Evolutionary conservation across 75 land plant genomes (phyloP).

Genomic region (Picea glauca): DNA sequence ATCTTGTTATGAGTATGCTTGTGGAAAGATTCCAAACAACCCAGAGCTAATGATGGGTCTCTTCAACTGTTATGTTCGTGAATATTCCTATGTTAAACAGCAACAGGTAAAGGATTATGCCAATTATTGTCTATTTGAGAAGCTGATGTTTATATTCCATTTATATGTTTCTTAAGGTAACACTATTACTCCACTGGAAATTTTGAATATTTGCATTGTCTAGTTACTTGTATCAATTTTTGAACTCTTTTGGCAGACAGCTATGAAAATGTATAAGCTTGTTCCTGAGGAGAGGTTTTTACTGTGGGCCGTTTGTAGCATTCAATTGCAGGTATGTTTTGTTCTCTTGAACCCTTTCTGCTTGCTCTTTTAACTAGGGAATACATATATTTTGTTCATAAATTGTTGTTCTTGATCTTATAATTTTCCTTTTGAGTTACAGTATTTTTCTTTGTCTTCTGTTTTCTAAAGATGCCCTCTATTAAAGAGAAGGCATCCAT

Average conservation of each 20-base stretch:
- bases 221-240: constrained; percentile 1
- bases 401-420: background rate
- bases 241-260: constrained; percentile 54
- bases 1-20: constrained; percentile 86
- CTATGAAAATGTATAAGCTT: constrained; percentile 93
- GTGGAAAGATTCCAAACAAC: constrained; percentile 68
- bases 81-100: constrained; percentile 90
- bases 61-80: constrained; percentile 91
- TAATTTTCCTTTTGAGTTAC: background rate
- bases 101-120: constrained; percentile 73
- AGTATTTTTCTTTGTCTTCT: background rate
- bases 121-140: background rate
- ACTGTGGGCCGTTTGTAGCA: constrained; percentile 98
- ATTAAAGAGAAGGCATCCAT: background rate
- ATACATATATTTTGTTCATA: background rate
- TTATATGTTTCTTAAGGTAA: background rate
- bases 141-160: background rate
- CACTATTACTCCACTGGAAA: background rate
- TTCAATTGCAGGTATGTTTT: constrained; percentile 76
- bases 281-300: constrained; percentile 82
- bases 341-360: constrained; percentile 5
- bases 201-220: background rate
- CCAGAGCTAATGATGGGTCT: constrained; percentile 86
- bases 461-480: background rate
- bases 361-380: background rate